Evolutionary conservation across 83 land plant species (phyloP), one percentile per base, ranked within the genome.

Genomic region (Larix sibirica): DNA sequence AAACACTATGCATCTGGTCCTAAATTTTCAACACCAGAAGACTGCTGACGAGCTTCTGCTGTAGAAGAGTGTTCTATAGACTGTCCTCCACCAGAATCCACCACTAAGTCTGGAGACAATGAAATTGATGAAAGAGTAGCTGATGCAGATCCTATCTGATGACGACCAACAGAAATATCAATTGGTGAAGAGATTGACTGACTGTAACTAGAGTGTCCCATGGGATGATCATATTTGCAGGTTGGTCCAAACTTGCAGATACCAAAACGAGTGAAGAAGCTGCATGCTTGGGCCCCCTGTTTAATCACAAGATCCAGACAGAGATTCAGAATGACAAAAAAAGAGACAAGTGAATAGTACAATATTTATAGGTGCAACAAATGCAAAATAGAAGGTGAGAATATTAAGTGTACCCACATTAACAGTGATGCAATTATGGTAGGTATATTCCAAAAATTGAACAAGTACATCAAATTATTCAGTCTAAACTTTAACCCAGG

Each of bases 211-310:
- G 82, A 85, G 4, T 85, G 71, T 65, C 62, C 83, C 90, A 91
- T 82, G 4, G 96, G 92, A 74, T 94, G 96, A 74, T 94, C 90
- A 88, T 91, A 94, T 82, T 94, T 94, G 91, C 96, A 94, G 31
- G 88, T 90, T 62, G 94, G 94, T 62, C 96, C 96, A 85, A 91
- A 94, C 77, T 91, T 94, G 87, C 96, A 94, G 65, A 94, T 87
- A 12, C 96, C 96, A 89, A 90, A 94, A 28, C 91, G 94, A 70
- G 92, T 88, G 80, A 89, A 94, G 79, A 94, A 94, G 0, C 71
- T 81, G 83, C 96, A 94, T 69, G 86, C 75, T 71, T 91, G 96
- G 65, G 90, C 91, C 61, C 94, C 96, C 96, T 94, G 92, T 82
- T 47, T 14, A 84, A 81, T 79, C 67, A 79, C 24, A 76, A 54